Evolutionary conservation across 257 asterid species (phyloP), one percentile per base, ranked within the genome.

Genomic region (Salvia miltiorrhiza): DNA sequence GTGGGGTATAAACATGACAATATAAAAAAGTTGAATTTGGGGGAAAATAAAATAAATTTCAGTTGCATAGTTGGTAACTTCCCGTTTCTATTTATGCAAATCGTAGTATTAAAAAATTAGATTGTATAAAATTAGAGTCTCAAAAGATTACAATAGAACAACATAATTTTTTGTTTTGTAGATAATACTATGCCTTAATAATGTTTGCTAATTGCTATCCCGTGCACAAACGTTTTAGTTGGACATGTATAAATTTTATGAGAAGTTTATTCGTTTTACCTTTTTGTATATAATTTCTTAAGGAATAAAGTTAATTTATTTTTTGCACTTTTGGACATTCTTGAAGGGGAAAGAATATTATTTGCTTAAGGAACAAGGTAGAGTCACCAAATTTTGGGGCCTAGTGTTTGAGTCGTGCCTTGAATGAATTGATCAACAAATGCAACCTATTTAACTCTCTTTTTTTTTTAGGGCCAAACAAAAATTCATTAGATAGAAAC

Each of bases 301-400:
- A 3, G 52, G 54, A 58, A 21, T 24, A 45, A 53, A 21, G 49
- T n/a, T 14, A 4, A n/a, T n/a, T 53, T 50, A 30, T 9, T 6
- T 37, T 37, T n/a, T 32, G 40, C 65, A 28, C 13, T 3, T 79
- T 62, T 48, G 70, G 74, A 62, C 50, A 28, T 66, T 65, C 32
- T 26, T 67, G 35, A 52, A 63, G 49, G 70, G 70, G 60, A 54
- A 78, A 67, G 78, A 75, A 76, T 65, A 70, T 73, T 40, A 23
- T 56, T 78, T 73, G 79, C 83, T 73, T 81, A 26, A 62, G 57
- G 13, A 30, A 59, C 54, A 66, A 62, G 81, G 62, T 20, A 47
- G 67, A 53, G 39, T 39, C 5, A 43, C 65, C 80, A 39, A 69
- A 53, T 40, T 63, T 68, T 61, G 62, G 57, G 33, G 58, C 40